phyloP scores from a whole-genome alignment of 2,329 filamentous ascomycete genomes.

The Dactylellina sp. region DNA sequence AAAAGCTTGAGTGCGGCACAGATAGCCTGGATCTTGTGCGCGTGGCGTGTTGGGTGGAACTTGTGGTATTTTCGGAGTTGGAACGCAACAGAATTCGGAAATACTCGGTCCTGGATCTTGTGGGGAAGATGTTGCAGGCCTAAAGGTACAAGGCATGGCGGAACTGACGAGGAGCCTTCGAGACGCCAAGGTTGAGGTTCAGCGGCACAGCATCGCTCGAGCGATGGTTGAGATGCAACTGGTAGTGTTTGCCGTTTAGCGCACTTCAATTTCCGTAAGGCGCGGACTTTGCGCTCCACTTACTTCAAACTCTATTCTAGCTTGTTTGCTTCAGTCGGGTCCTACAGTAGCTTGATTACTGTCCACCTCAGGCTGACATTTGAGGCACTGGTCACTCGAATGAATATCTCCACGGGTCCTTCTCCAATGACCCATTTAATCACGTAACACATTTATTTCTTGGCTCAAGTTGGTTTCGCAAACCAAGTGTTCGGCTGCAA shows the following conservation, averaged over 20 bases:
- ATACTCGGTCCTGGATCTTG: neutral
- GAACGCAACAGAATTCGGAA: neutral
- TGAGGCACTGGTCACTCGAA: too few relatives aligned
- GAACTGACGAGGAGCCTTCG: neutral
- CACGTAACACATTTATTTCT: too few relatives aligned
- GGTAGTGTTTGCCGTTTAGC: too few relatives aligned
- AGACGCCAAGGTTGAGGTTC: neutral
- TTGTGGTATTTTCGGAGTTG: constrained; percentile 37
- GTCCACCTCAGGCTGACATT: too few relatives aligned
- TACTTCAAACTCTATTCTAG: neutral
- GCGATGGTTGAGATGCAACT: too few relatives aligned
- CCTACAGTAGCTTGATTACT: neutral
- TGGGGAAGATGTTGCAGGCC: too few relatives aligned
- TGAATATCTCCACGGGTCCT: too few relatives aligned
- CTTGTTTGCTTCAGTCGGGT: neutral
- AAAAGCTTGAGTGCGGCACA: constrained; percentile 7
- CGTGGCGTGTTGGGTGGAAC: constrained; percentile 16
- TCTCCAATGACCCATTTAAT: too few relatives aligned
- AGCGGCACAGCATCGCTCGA: neutral
- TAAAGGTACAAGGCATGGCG: neutral
- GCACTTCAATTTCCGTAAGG: neutral
- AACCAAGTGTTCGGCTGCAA: too few relatives aligned
- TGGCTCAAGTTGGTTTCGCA: too few relatives aligned
- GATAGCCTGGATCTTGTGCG: neutral
- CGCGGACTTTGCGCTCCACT: neutral